Evolutionary conservation across 345 rosid species (phyloP).

Genomic region (Luvunga scandens): DNA sequence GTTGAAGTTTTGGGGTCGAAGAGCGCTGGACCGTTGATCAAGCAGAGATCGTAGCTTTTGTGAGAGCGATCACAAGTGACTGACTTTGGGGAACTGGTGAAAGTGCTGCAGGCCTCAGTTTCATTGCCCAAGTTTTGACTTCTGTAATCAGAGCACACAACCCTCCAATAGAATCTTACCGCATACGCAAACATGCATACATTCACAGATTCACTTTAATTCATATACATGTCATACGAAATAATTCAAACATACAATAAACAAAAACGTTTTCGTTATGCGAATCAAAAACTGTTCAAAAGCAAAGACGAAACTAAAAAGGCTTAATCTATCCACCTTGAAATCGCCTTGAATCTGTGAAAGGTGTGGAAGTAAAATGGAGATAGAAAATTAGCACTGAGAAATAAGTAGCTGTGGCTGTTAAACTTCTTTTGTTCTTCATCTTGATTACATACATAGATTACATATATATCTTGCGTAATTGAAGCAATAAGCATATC

Average conservation of each 20-base stretch:
- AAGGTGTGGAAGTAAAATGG: neutral
- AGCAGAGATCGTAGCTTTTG: conserved; percentile 33
- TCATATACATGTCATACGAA: too few species aligned
- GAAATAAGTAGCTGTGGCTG: neutral
- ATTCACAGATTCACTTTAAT: too few species aligned
- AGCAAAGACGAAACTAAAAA: too few species aligned
- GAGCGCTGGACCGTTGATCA: conserved; percentile 27
- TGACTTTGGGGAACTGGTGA: conserved; percentile 6
- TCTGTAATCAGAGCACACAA: neutral
- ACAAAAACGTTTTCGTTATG: too few species aligned
- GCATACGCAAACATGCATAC: too few species aligned
- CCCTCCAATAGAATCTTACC: too few species aligned
- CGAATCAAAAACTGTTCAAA: too few species aligned
- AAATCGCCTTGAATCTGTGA: neutral
- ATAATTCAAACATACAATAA: too few species aligned
- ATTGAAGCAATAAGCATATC: neutral
- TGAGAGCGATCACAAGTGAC: conserved; percentile 40
- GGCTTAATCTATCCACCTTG: neutral
- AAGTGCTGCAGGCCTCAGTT: neutral
- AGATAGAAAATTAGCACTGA: neutral
- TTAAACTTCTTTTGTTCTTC: neutral
- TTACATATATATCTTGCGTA: neutral
- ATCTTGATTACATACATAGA: neutral
- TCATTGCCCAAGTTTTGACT: neutral
- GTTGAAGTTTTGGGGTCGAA: conserved; percentile 31